Evolutionary conservation across 345 rosid species (phyloP).

Genomic region (Melaleuca alternifolia): DNA sequence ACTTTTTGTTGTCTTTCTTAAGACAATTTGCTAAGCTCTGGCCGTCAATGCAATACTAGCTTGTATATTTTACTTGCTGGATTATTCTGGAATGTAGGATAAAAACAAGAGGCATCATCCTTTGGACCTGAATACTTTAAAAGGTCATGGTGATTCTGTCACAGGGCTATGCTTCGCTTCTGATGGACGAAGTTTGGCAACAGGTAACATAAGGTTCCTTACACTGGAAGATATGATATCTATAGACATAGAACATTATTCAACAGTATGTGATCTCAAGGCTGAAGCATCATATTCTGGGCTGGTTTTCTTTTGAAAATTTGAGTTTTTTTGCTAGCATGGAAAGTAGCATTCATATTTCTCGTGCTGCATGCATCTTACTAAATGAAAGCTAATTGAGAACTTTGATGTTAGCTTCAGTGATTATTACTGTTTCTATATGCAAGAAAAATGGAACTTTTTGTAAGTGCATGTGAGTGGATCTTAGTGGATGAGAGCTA

Average conservation of each 20-base stretch:
- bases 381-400: background rate
- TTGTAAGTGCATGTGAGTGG: background rate
- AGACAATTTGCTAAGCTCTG: background rate
- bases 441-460: background rate
- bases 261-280: background rate
- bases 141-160: conserved; percentile 93
- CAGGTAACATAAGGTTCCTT: conserved; percentile 28
- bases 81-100: conserved; percentile 27
- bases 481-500: background rate
- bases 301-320: background rate
- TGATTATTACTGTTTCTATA: background rate
- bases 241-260: background rate
- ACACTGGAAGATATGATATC: background rate
- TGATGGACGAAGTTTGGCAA: conserved; percentile 69
- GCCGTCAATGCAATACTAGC: background rate
- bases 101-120: conserved; percentile 76
- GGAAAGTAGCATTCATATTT: background rate
- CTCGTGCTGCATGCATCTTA: background rate
- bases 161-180: conserved; percentile 68
- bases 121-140: conserved; percentile 86
- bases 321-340: background rate
- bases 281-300: background rate
- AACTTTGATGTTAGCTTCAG: background rate
- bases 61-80: background rate
- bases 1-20: background rate